Percentiles rank a stretch among this genome's conserved stretches.
phyloP scores from a whole-genome alignment of 2,329 filamentous ascomycete genomes.

The Phyllosticta citriasiana region DNA sequence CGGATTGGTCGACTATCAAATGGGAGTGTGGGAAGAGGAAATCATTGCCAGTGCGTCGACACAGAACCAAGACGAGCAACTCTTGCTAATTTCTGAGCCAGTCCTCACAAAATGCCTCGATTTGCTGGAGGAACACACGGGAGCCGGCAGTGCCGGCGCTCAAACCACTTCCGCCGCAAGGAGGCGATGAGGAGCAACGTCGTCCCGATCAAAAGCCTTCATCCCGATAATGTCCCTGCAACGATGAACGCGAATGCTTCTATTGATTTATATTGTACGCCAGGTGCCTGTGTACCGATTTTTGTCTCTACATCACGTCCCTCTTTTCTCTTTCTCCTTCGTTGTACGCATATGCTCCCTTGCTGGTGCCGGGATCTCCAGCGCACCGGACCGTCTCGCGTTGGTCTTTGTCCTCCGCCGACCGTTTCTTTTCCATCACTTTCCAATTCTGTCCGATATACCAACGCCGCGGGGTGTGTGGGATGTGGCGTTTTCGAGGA shows the following conservation, averaged over 20 bases:
- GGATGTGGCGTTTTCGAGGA: slow-evolving; percentile 4
- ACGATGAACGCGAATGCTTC: slow-evolving; percentile 7
- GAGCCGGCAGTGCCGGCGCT: slow-evolving; percentile 20
- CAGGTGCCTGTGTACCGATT: slow-evolving; percentile 1
- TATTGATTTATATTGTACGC: slow-evolving; percentile 6
- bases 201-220: slow-evolving; percentile 1
- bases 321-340: slow-evolving; percentile 6
- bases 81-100: slow-evolving; percentile 17
- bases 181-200: slow-evolving; percentile 22
- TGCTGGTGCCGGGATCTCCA: not conserved
- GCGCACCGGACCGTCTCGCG: slow-evolving; percentile 5
- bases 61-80: not conserved
- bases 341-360: not conserved
- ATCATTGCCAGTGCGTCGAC: slow-evolving; percentile 67
- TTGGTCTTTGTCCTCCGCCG: slow-evolving; percentile 1
- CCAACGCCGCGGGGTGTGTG: slow-evolving; percentile 6
- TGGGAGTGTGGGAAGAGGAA: slow-evolving; percentile 90
- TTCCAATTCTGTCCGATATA: slow-evolving; percentile 1
- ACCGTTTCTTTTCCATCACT: not conserved
- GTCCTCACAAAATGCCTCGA: slow-evolving; percentile 46
- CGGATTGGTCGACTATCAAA: slow-evolving; percentile 94
- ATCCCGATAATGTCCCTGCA: slow-evolving; percentile 9
- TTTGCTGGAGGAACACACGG: slow-evolving; percentile 34
- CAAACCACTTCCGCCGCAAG: slow-evolving; percentile 21
- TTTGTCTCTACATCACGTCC: not conserved